A percentile compares a stretch with the other conserved stretches of the same genome.
phyloP scores from a whole-genome alignment of 1,284 basidiomycete genomes.

The Naganishia sp. region DNA sequence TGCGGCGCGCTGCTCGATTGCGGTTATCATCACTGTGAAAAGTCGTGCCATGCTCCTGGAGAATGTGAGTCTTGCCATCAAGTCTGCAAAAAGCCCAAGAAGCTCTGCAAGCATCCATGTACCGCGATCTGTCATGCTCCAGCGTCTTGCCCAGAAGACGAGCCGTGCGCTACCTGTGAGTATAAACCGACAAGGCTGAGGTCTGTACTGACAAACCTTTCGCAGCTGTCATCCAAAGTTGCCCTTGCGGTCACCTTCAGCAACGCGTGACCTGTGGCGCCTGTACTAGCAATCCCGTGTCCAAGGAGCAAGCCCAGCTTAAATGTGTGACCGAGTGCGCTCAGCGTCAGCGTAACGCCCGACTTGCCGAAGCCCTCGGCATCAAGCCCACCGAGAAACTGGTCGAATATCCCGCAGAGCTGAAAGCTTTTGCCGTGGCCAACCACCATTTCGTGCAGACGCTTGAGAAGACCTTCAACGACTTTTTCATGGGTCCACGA shows the following conservation, averaged over 20 bases:
- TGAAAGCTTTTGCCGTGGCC: slow-evolving; percentile 62
- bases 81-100: slow-evolving; percentile 77
- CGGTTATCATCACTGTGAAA: slow-evolving; percentile 81
- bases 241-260: slow-evolving; percentile 76
- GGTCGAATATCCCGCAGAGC: slow-evolving; percentile 58
- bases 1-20: slow-evolving; percentile 71
- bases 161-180: slow-evolving; percentile 64
- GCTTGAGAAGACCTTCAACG: slow-evolving; percentile 75
- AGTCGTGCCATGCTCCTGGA: slow-evolving; percentile 69
- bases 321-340: slow-evolving; percentile 79
- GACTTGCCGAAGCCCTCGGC: slow-evolving; percentile 82
- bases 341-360: slow-evolving; percentile 78
- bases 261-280: slow-evolving; percentile 70
- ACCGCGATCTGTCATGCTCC: slow-evolving; percentile 79
- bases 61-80: slow-evolving; percentile 74
- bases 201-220: slow-evolving; percentile 15
- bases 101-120: slow-evolving; percentile 73
- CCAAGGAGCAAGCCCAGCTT: slow-evolving; percentile 56
- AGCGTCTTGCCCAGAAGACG: slow-evolving; percentile 71
- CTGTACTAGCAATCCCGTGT: slow-evolving; percentile 57
- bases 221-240: slow-evolving; percentile 65
- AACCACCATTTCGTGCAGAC: slow-evolving; percentile 68
- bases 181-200: neutral
- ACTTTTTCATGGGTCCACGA: slow-evolving; percentile 70
- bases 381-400: slow-evolving; percentile 59